Evolutionary conservation across 148 eudicot species (phyloP), one percentile per base, ranked within the genome.

Genomic region (Rhododendron williamsianum): DNA sequence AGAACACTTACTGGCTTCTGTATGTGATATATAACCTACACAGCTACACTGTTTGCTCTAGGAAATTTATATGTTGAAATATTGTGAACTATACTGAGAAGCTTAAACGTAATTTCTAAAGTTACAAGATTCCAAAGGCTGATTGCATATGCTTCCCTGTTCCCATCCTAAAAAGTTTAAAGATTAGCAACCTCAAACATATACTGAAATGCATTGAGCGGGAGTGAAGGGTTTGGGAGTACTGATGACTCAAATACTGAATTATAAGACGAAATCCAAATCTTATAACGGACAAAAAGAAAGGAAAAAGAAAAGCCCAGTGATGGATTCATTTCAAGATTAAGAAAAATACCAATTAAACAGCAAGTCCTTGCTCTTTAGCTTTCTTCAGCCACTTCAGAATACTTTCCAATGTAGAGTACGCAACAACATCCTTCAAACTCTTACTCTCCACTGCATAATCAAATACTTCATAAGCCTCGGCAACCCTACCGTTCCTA

Each of bases 391-490:
- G 84, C 98, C 99, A 96, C 90, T 92, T 94, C 77, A 96, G 89
- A 19, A 94, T 91, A 87, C 91, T 90, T 87, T 95, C 99, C 69
- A 96, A 86, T 23, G 94, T 92, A 11, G 93, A 51, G 82, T 95
- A 96, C 16, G 99, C 98, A 86, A 92, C 84, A 71, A 92, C 89
- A 86, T 95, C 94, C 16, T 90, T 87, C 84, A 96, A 80, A 87
- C 98, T 94, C 85, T 93, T 93, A 87, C 96, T 96, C 88, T 91
- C 94, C 78, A 96, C 90, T 3, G 96, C 97, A 88, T 95, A 96
- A 88, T 96, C 98, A 90, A 93, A 95, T 60, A 96, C 95, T 81
- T 94, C 96, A 86, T 95, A 96, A 58, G 97, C 99, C 83, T 96
- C 98, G 4, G 95, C 92, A 83, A 94, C 93, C 85, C 87, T 93